Base-by-base conservation (phyloP, 2,329 filamentous ascomycete species). In the Botryotinia calthae region DNA sequence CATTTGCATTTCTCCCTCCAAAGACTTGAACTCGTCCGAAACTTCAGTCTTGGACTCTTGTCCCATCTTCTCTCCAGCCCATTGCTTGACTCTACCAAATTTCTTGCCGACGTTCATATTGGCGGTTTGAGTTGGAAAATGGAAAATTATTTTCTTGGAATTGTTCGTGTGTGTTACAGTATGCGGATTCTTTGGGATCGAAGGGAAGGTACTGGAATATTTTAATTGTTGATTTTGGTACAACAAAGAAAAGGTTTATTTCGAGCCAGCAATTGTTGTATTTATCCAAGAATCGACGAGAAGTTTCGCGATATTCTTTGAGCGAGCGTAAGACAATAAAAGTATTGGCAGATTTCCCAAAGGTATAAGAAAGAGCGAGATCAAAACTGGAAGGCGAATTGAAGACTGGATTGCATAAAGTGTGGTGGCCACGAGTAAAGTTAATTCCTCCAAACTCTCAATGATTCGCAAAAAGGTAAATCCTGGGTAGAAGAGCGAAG, bases 61-160 rank as follows among this genome's bases (percentile, higher is more conserved):
- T 79, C 95, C 95, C 93, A 98, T 97, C 84, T 95, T 93, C 85
- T 98, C 95, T 78, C 94, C 94, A 54, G 95, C 94, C 95, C 95
- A 98, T 91, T 98, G 95, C 86, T 95, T 97, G 86, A 97, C 91
- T 81, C 95, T 92, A 84, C 95, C 95, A 81, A 98, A 90, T 82
- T 97, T 97, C 87, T 97, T 97, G 83, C 79, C 81, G 76, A 81
- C 80, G 77, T 81, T 81, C 80, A 81, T 81, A n/a, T 74, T 78
- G 51, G 76, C 75, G 75, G 70, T 56, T 76, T 54, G n/a, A 40
- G 66, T 34, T 31, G 16, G 8, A 14, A 12, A 31, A 20, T n/a
- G 16, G 31, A 16, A 20, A 64, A 44, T 65, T 16, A 25, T 3
- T 64, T 46, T 54, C 58, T 40, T 42, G 16, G 46, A 28, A 9